Conservation (phyloP, 2,329 filamentous ascomycete species). For the Diplocarpon mali region DNA sequence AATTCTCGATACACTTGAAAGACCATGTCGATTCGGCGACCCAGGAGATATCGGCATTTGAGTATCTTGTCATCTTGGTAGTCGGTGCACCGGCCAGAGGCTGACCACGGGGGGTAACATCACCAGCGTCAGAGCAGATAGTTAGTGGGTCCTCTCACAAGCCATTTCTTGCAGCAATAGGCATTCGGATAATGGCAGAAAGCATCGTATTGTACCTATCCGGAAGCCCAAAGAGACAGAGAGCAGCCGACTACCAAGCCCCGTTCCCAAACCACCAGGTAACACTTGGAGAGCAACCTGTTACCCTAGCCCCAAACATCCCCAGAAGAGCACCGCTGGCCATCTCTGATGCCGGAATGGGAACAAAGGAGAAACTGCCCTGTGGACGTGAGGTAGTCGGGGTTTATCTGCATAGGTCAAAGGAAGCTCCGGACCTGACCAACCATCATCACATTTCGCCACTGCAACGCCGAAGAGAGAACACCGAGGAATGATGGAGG, state of each 20-base stretch:
- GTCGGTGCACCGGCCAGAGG: too few relatives aligned
- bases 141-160: too few relatives aligned
- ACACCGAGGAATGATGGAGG: not conserved
- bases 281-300: not conserved
- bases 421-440: not conserved
- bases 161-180: too few relatives aligned
- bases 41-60: too few relatives aligned
- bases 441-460: constrained; percentile 4
- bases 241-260: constrained; percentile 7
- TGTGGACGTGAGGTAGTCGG: not conserved
- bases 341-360: constrained; percentile 7
- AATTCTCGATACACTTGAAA: too few relatives aligned
- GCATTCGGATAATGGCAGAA: constrained; percentile 14
- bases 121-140: too few relatives aligned
- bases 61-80: too few relatives aligned
- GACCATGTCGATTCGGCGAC: too few relatives aligned
- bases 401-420: not conserved
- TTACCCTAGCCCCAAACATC: not conserved
- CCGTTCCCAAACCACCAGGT: constrained; percentile 1
- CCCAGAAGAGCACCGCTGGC: not conserved
- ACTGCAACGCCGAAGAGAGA: constrained; percentile 5
- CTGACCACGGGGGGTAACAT: too few relatives aligned
- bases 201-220: constrained; percentile 21
- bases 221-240: constrained; percentile 14
- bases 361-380: constrained; percentile 17